These are phyloP conservation scores for Neonectria punicea DNA, from an alignment of 2,329 filamentous ascomycete genomes.

Conservation along the genomic window DNA sequence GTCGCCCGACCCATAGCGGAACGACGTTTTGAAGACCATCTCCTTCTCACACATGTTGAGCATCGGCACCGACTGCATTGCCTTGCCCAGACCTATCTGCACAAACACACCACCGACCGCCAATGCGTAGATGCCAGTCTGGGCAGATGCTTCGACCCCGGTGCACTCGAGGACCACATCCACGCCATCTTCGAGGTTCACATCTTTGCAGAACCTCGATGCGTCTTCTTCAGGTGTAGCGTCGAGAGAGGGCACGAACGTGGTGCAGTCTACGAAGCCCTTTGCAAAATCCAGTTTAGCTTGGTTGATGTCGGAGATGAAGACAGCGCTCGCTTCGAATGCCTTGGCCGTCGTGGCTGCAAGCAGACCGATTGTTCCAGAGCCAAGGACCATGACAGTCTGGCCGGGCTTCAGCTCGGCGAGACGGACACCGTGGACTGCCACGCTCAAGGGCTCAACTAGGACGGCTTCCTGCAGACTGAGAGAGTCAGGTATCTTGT, in stretches of 20 bases:
- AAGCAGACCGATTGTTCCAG: conserved; percentile 86
- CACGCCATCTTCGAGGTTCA: conserved; percentile 78
- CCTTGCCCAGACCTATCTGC: conserved; percentile 32
- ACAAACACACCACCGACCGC: conserved; percentile 28
- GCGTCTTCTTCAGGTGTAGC: conserved; percentile 27
- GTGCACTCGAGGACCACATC: conserved; percentile 34
- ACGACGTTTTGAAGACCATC: conserved; percentile 84
- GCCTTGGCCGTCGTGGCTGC: conserved; percentile 85
- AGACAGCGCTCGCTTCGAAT: conserved; percentile 75
- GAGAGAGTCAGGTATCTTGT: conserved; percentile 81
- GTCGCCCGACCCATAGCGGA: conserved; percentile 88
- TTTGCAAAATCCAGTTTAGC: conserved; percentile 35
- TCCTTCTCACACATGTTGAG: conserved; percentile 90
- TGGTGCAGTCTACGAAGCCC: conserved; percentile 18
- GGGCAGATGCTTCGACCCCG: conserved; percentile 31
- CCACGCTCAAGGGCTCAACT: conserved; percentile 87
- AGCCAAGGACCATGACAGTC: conserved; percentile 85
- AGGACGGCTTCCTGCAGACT: conserved; percentile 86
- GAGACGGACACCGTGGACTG: conserved; percentile 83
- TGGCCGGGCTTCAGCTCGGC: conserved; percentile 77
- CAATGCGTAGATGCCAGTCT: conserved; percentile 22
- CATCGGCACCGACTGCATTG: conserved; percentile 58
- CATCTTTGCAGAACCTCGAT: conserved; percentile 8
- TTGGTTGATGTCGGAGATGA: conserved; percentile 33
- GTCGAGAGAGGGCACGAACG: not conserved